Evolutionary conservation across 2,329 filamentous ascomycete species (phyloP).

Genomic region (Aspergillus tubingensis): DNA sequence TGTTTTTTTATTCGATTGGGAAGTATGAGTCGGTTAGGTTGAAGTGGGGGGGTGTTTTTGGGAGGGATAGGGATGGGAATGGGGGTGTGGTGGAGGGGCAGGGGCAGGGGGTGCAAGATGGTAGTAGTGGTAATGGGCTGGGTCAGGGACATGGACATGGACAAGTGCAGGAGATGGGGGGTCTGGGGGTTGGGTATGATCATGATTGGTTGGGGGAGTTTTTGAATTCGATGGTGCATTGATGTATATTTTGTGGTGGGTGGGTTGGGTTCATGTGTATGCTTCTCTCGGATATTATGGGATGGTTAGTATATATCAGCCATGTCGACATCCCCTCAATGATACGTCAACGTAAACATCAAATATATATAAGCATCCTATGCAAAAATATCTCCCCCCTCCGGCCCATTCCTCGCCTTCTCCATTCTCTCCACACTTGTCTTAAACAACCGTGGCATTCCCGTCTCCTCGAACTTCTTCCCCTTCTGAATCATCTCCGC

Average conservation of each 20-base stretch:
- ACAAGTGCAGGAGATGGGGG: background rate
- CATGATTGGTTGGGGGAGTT: conserved; percentile 3
- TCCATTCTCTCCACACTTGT: conserved; percentile 27
- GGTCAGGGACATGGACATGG: background rate
- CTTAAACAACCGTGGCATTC: conserved; percentile 38
- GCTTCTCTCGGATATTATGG: too few species aligned
- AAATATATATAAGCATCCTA: background rate
- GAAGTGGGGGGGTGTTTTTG: background rate
- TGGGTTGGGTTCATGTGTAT: too few species aligned
- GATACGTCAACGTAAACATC: too few species aligned
- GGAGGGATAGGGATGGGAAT: too few species aligned
- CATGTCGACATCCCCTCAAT: too few species aligned
- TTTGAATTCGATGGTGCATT: conserved; percentile 5
- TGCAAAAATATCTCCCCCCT: conserved; percentile 21
- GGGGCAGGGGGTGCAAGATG: background rate
- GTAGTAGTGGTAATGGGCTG: too few species aligned
- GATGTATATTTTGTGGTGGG: too few species aligned
- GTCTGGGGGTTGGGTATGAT: background rate
- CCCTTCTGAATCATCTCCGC: conserved; percentile 55
- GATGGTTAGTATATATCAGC: too few species aligned
- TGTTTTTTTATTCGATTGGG: conserved; percentile 5
- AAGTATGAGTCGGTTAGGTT: conserved; percentile 4
- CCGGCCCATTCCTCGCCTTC: conserved; percentile 17
- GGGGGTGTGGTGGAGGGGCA: background rate
- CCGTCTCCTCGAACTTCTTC: conserved; percentile 30